phyloP scores from a whole-genome alignment of 192 early-diverging fungal genomes.

The Lobulomyces angularis region DNA sequence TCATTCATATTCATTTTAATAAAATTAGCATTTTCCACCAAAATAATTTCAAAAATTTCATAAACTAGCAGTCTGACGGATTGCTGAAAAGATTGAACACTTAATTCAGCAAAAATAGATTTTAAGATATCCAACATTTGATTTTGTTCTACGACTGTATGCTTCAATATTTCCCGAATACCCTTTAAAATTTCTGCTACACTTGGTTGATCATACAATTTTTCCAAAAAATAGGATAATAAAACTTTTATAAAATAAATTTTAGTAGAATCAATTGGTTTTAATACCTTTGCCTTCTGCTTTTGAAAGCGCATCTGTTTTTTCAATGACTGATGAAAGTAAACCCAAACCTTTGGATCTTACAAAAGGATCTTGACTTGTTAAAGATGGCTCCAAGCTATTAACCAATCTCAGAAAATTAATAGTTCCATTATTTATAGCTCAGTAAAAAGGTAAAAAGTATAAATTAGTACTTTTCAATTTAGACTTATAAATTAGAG shows the following conservation, averaged over 20 bases:
- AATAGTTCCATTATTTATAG: too few relatives aligned
- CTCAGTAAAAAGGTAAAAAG: too few relatives aligned
- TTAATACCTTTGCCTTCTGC: conserved; percentile 15
- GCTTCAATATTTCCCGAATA: conserved; percentile 26
- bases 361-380: conserved; percentile 67
- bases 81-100: conserved; percentile 88
- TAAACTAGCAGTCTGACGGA: conserved; percentile 62
- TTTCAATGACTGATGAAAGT: conserved; percentile 47
- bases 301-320: conserved; percentile 13
- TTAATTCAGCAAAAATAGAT: conserved; percentile 69
- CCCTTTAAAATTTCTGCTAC: conserved; percentile 26
- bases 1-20: conserved; percentile 11
- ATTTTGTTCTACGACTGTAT: conserved; percentile 16
- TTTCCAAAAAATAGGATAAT: conserved; percentile 26
- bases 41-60: conserved; percentile 53
- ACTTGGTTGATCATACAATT: conserved; percentile 27
- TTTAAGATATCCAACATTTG: conserved; percentile 8
- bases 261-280: conserved; percentile 47
- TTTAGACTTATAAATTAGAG: too few relatives aligned
- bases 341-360: conserved; percentile 69
- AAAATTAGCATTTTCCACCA: conserved; percentile 50
- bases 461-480: too few relatives aligned
- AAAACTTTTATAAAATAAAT: conserved; percentile 17
- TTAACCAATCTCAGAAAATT: conserved; percentile 74
- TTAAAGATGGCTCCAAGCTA: conserved; percentile 60